These are phyloP conservation scores for Aspergillus sp. DNA, from an alignment of 2,329 filamentous ascomycete species.

Conservation along the genomic window DNA sequence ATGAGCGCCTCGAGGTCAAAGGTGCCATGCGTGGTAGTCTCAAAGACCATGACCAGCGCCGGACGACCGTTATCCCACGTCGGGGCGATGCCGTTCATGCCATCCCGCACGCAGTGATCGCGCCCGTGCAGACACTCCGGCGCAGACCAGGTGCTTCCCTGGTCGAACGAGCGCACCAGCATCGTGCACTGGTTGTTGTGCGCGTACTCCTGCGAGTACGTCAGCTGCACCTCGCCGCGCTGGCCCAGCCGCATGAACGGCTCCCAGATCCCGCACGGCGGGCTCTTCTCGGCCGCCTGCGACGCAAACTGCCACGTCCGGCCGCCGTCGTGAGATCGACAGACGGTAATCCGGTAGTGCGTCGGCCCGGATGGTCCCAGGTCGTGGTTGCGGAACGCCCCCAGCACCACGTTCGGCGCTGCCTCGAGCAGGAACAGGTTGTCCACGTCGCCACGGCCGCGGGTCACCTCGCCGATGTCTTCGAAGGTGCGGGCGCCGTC, in stretches of 20 bases:
- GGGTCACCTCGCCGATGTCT: conserved; percentile 45
- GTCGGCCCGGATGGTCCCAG: conserved; percentile 34
- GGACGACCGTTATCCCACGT: conserved; percentile 31
- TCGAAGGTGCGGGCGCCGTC: conserved; percentile 45
- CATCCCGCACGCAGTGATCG: conserved; percentile 33
- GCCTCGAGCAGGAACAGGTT: conserved; percentile 49
- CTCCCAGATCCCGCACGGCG: conserved; percentile 48
- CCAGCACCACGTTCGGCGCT: conserved; percentile 36
- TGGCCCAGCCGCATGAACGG: conserved; percentile 48
- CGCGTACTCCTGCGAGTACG: conserved; percentile 49
- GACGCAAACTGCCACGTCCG: conserved; percentile 44
- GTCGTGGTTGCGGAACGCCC: conserved; percentile 52
- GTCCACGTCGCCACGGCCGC: conserved; percentile 46
- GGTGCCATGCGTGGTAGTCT: conserved; percentile 42
- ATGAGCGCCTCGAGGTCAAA: conserved; percentile 48
- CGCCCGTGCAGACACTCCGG: conserved; percentile 43
- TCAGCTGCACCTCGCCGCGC: conserved; percentile 43
- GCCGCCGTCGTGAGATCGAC: conserved; percentile 46
- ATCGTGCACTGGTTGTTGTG: conserved; percentile 51
- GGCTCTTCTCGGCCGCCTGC: conserved; percentile 44
- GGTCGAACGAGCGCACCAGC: conserved; percentile 45
- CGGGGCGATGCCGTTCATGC: conserved; percentile 46
- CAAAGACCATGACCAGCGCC: conserved; percentile 47
- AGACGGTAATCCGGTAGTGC: conserved; percentile 53
- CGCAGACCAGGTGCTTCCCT: conserved; percentile 45